phyloP scores from a whole-genome alignment of 2,329 filamentous ascomycete genomes.

The Ampelomyces quisqualis region DNA sequence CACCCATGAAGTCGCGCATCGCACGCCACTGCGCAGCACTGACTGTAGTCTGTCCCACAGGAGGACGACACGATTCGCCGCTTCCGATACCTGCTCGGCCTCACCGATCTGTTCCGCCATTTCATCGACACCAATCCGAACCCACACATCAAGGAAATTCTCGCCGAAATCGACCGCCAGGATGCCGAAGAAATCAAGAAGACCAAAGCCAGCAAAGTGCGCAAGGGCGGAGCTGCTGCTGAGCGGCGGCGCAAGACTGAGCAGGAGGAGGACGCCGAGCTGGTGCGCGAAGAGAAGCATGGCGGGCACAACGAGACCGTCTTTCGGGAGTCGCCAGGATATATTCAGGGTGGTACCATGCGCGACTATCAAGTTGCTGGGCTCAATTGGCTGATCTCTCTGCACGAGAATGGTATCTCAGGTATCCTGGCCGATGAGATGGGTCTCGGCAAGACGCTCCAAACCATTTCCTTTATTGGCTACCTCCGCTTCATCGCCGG shows the following conservation, averaged over 20 bases:
- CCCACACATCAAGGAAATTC: slow-evolving; percentile 89
- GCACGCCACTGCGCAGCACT: slow-evolving; percentile 3
- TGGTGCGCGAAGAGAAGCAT: slow-evolving; percentile 80
- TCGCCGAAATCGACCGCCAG: slow-evolving; percentile 91
- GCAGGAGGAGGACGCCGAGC: slow-evolving; percentile 94
- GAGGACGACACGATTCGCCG: slow-evolving; percentile 93
- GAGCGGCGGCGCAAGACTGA: slow-evolving; percentile 86
- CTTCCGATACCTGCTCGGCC: slow-evolving; percentile 89
- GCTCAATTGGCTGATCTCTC: slow-evolving; percentile 94
- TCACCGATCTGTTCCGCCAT: slow-evolving; percentile 96
- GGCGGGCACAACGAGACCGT: slow-evolving; percentile 77
- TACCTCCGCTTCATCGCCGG: slow-evolving; percentile 89
- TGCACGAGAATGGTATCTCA: slow-evolving; percentile 98
- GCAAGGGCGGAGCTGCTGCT: slow-evolving; percentile 80
- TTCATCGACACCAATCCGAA: slow-evolving; percentile 98
- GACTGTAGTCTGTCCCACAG: slow-evolving; percentile 48
- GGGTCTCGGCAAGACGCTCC: slow-evolving; percentile 95
- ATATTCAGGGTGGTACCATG: slow-evolving; percentile 83
- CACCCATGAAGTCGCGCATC: slow-evolving; percentile 5
- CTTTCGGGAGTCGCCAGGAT: slow-evolving; percentile 92
- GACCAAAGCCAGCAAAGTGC: slow-evolving; percentile 70
- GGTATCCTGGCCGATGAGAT: slow-evolving; percentile 98
- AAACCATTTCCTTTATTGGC: slow-evolving; percentile 95
- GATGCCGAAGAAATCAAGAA: slow-evolving; percentile 71
- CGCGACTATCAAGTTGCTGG: slow-evolving; percentile 95